These are phyloP conservation scores for Mucor piriformis DNA, from an alignment of 371 early-diverging fungal species.

Conservation along the genomic window DNA sequence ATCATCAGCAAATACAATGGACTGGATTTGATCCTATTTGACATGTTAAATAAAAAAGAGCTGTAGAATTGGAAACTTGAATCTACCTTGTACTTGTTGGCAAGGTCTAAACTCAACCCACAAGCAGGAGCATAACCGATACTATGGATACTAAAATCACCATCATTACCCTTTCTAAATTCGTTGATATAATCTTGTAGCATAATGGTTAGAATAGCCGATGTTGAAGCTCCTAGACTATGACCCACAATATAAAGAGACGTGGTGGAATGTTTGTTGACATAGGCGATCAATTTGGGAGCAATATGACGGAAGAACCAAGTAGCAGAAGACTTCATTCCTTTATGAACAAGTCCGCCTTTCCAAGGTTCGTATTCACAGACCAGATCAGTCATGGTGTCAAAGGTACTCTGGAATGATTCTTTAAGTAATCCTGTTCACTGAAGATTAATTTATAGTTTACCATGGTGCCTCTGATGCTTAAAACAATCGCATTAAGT, in stretches of 20 bases:
- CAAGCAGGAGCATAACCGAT: conserved; percentile 47
- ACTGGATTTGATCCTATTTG: conserved; percentile 37
- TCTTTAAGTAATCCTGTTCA: background rate
- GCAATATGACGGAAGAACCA: conserved; percentile 73
- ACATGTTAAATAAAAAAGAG: background rate
- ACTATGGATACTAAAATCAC: conserved; percentile 33
- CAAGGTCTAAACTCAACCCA: conserved; percentile 35
- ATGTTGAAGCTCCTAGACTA: conserved; percentile 78
- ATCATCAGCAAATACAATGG: conserved; percentile 48
- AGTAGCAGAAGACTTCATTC: conserved; percentile 75
- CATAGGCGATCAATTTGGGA: conserved; percentile 68
- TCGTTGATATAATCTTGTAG: conserved; percentile 61
- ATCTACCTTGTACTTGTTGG: conserved; percentile 43
- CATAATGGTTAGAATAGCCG: conserved; percentile 77
- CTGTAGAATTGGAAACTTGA: no score
- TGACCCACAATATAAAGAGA: conserved; percentile 74
- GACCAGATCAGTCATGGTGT: conserved; percentile 80
- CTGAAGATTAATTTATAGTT: no score
- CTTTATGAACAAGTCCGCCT: conserved; percentile 80
- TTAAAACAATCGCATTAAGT: conserved; percentile 68
- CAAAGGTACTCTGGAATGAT: conserved; percentile 63
- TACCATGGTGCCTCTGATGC: conserved; percentile 83
- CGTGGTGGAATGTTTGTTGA: conserved; percentile 59
- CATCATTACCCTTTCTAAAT: conserved; percentile 43
- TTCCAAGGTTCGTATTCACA: conserved; percentile 86